Percentiles rank a stretch among this genome's conserved stretches.
These are phyloP conservation scores for Eucalyptus microcorys DNA, from an alignment of 345 rosid species.

Conservation along the genomic window DNA sequence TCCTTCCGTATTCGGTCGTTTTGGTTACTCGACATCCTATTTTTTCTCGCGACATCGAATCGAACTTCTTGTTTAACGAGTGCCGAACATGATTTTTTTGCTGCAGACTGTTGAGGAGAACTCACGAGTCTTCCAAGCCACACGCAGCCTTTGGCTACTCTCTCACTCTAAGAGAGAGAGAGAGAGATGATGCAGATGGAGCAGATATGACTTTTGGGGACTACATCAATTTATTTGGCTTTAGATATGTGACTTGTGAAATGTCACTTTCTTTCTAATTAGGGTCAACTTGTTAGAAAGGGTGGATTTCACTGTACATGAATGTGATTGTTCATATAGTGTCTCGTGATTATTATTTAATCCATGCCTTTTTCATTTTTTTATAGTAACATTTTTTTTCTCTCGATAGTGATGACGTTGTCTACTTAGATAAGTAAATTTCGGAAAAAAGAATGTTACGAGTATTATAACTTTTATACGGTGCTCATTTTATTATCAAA, in stretches of 20 bases:
- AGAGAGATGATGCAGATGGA: not conserved
- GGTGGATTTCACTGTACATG: not conserved
- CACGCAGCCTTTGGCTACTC: not conserved
- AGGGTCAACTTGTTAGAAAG: not conserved
- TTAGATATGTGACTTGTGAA: not conserved
- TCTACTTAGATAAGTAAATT: not conserved
- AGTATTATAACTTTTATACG: fast-evolving
- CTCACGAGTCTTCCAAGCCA: not conserved
- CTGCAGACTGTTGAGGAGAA: not conserved
- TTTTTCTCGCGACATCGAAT: not conserved
- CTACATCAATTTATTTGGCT: not conserved
- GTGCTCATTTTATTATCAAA: fast-evolving
- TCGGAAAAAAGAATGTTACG: fast-evolving
- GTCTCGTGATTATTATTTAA: not conserved
- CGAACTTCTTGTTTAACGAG: not conserved
- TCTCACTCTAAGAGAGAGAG: not conserved
- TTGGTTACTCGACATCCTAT: not conserved
- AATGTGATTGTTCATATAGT: not conserved
- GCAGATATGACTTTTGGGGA: not conserved
- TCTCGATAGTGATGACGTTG: fast-evolving
- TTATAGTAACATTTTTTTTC: not conserved
- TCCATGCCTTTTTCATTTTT: not conserved
- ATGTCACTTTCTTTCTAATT: not conserved
- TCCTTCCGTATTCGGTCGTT: not conserved
- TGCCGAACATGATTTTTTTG: not conserved